Conservation (phyloP, 495 filamentous ascomycete genomes). For the Margaritispora aquatica region DNA sequence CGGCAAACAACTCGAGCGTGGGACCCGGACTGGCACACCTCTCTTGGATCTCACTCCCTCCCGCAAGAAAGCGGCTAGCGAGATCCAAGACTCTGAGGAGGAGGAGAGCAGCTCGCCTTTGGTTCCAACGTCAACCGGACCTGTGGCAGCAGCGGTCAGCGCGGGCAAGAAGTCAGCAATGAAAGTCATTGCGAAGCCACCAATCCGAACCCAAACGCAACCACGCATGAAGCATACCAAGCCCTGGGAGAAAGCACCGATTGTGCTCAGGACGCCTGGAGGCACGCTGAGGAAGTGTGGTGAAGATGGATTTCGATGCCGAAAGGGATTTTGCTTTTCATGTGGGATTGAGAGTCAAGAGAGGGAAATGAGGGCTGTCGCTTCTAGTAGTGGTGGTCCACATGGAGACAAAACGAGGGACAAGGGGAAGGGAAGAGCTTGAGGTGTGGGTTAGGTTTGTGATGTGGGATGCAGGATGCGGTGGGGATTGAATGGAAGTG, state of each 20-base stretch:
- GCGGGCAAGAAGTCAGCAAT: not conserved
- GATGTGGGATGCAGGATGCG: too few relatives aligned
- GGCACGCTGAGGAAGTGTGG: slow-evolving; percentile 39
- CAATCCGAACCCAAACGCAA: too few relatives aligned
- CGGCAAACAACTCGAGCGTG: not conserved
- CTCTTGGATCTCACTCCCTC: slow-evolving; percentile 12
- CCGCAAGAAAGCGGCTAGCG: not conserved
- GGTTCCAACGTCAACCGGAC: slow-evolving; percentile 18
- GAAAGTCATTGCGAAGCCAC: too few relatives aligned
- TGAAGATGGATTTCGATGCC: slow-evolving; percentile 38
- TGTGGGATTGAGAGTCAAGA: slow-evolving; percentile 23
- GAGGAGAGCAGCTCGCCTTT: slow-evolving; percentile 10
- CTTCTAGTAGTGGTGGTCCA: too few relatives aligned
- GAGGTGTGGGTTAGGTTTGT: not conserved
- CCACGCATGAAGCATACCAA: too few relatives aligned
- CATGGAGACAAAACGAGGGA: too few relatives aligned
- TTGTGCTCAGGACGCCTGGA: slow-evolving; percentile 34
- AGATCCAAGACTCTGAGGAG: slow-evolving; percentile 10
- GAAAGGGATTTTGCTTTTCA: slow-evolving; percentile 42
- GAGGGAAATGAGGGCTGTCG: not conserved
- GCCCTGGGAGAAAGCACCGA: slow-evolving; percentile 4
- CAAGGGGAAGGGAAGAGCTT: not conserved
- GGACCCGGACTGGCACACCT: slow-evolving; percentile 2
- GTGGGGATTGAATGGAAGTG: too few relatives aligned
- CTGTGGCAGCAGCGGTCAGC: not conserved